Evolutionary conservation across 257 asterid species (phyloP).

Genomic region (Ligustrum vulgare): DNA sequence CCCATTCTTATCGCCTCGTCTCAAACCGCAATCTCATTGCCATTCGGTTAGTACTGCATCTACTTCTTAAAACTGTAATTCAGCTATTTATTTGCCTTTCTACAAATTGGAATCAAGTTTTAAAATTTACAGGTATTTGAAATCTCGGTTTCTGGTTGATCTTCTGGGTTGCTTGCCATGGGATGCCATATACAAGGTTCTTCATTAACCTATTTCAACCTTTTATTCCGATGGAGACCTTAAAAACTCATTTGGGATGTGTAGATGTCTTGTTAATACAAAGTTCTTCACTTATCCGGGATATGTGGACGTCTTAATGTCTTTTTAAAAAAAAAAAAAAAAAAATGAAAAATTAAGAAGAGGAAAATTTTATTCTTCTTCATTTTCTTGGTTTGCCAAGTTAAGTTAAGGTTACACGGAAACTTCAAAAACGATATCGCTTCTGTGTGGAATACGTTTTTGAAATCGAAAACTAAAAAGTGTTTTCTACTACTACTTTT

Average conservation of each 20-base stretch:
- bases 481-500: neutral
- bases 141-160: conserved; percentile 59
- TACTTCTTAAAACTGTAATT: no score
- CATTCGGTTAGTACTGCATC: conserved; percentile 43
- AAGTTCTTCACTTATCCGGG: no score
- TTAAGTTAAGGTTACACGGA: neutral
- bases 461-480: neutral
- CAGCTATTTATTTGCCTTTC: neutral
- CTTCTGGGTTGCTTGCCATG: conserved; percentile 75
- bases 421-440: neutral
- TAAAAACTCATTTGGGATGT: no score
- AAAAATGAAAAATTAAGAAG: no score
- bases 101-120: neutral
- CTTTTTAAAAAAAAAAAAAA: no score
- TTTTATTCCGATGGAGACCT: no score
- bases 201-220: neutral
- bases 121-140: conserved; percentile 46
- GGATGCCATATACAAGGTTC: conserved; percentile 71
- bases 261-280: no score
- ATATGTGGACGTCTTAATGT: no score
- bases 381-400: neutral
- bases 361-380: no score
- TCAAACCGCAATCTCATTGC: conserved; percentile 55
- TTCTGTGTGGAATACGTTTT: neutral
- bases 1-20: conserved; percentile 52